These are phyloP conservation scores for Rhizophora apiculata DNA, from an alignment of 345 rosid species.

Conservation along the genomic window DNA sequence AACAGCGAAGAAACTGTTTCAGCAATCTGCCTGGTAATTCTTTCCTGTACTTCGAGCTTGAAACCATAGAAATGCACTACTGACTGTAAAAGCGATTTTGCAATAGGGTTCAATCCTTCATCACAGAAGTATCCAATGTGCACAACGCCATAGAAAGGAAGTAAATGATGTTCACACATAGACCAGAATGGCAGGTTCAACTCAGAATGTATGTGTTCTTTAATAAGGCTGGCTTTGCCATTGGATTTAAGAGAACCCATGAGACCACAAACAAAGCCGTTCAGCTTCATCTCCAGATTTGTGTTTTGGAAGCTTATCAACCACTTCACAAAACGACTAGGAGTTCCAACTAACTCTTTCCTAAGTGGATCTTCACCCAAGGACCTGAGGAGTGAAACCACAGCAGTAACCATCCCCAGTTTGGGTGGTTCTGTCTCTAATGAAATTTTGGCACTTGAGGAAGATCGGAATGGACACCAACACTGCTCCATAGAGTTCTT, in stretches of 20 bases:
- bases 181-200: conserved; percentile 77
- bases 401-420: conserved; percentile 64
- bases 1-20: conserved; percentile 62
- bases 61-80: conserved; percentile 81
- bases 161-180: conserved; percentile 93
- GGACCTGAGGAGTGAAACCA: conserved; percentile 58
- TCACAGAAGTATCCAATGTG: conserved; percentile 68
- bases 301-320: conserved; percentile 71
- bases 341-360: conserved; percentile 80
- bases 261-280: conserved; percentile 37
- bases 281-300: conserved; percentile 56
- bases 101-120: conserved; percentile 46
- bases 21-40: conserved; percentile 84
- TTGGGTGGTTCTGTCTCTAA: conserved; percentile 33
- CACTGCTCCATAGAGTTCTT: conserved; percentile 27
- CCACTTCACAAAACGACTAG: conserved; percentile 71
- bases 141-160: conserved; percentile 90
- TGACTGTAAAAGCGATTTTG: conserved; percentile 58
- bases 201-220: conserved; percentile 51
- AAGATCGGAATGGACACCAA: conserved; percentile 70
- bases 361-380: conserved; percentile 85
- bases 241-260: conserved; percentile 26
- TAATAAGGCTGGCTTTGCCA: conserved; percentile 31
- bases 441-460: conserved; percentile 35
- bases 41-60: conserved; percentile 98